phyloP scores from a whole-genome alignment of 495 filamentous ascomycete genomes.

The Neurospora sp. region DNA sequence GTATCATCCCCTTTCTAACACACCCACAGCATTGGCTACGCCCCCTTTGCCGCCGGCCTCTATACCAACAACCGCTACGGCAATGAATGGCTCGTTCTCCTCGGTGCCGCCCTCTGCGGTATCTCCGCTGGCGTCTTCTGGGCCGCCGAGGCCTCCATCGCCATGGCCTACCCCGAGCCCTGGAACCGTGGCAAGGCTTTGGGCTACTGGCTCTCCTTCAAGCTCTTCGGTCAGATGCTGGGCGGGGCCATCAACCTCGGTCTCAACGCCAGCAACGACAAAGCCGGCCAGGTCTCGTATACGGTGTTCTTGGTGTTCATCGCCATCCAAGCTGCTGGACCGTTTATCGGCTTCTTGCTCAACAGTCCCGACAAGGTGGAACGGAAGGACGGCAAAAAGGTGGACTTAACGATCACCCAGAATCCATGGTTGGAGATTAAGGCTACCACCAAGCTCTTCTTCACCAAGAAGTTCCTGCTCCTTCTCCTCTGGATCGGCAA shows the following conservation, averaged over 20 bases:
- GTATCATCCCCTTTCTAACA: background rate
- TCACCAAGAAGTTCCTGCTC: constrained; percentile 42
- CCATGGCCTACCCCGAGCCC: constrained; percentile 53
- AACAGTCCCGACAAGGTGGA: constrained; percentile 44
- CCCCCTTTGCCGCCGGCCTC: constrained; percentile 53
- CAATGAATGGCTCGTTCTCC: constrained; percentile 50
- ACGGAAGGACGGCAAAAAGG: constrained; percentile 43
- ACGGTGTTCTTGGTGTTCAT: constrained; percentile 53
- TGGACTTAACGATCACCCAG: constrained; percentile 39
- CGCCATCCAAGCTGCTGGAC: constrained; percentile 47
- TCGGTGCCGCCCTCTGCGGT: constrained; percentile 56
- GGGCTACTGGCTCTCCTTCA: constrained; percentile 53
- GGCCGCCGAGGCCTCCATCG: constrained; percentile 57
- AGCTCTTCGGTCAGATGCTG: constrained; percentile 50
- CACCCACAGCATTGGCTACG: constrained; percentile 42
- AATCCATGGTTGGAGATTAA: constrained; percentile 42
- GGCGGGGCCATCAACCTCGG: constrained; percentile 55
- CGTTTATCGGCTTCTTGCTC: constrained; percentile 44
- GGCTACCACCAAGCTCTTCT: constrained; percentile 38
- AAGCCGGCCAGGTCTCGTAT: constrained; percentile 51
- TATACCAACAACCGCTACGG: constrained; percentile 59
- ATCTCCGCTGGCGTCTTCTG: constrained; percentile 58
- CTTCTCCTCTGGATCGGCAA: constrained; percentile 53
- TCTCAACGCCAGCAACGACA: constrained; percentile 42
- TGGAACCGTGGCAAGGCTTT: constrained; percentile 50